A percentile compares a stretch with the other conserved stretches of the same genome.
Evolutionary conservation across 331 rosid species (phyloP).

Genomic region (Rhamnella rubrinervis): DNA sequence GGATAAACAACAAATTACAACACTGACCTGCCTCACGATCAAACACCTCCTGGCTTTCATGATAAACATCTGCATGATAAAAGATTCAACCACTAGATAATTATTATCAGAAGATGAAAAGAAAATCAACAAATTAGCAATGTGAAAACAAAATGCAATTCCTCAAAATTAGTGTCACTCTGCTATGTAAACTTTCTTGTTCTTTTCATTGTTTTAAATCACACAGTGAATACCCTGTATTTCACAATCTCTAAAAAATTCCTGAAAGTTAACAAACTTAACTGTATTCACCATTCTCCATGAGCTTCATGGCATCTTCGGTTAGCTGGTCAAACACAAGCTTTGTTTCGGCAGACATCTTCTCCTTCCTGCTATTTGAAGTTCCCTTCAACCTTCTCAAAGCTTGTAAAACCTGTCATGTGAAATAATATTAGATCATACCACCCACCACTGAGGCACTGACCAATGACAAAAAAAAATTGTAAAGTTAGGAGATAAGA

Average conservation of each 20-base stretch:
- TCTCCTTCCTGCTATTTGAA: constrained; percentile 62
- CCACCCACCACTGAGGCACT: background rate
- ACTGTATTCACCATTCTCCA: constrained; percentile 91
- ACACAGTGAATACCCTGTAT: background rate
- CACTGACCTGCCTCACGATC: constrained; percentile 88
- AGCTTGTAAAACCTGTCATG: constrained; percentile 71
- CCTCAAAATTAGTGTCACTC: too few species aligned
- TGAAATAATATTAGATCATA: constrained; percentile 22
- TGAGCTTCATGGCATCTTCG: constrained; percentile 84
- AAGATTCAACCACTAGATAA: constrained; percentile 20
- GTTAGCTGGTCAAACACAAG: constrained; percentile 84
- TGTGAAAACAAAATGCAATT: too few species aligned
- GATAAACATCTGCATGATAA: constrained; percentile 67
- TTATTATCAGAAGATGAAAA: background rate
- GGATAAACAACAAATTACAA: background rate
- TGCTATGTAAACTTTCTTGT: too few species aligned
- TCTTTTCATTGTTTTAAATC: too few species aligned
- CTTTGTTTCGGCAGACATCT: constrained; percentile 77
- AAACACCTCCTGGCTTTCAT: constrained; percentile 75
- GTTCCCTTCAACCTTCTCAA: constrained; percentile 95
- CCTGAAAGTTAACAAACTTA: constrained; percentile 33
- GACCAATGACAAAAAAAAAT: constrained; percentile 3
- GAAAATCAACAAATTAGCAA: background rate
- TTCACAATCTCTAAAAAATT: constrained; percentile 4
- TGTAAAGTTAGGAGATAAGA: background rate